Evolutionary conservation across 2,329 filamentous ascomycete species (phyloP).

Genomic region (Diaporthe helianthi): DNA sequence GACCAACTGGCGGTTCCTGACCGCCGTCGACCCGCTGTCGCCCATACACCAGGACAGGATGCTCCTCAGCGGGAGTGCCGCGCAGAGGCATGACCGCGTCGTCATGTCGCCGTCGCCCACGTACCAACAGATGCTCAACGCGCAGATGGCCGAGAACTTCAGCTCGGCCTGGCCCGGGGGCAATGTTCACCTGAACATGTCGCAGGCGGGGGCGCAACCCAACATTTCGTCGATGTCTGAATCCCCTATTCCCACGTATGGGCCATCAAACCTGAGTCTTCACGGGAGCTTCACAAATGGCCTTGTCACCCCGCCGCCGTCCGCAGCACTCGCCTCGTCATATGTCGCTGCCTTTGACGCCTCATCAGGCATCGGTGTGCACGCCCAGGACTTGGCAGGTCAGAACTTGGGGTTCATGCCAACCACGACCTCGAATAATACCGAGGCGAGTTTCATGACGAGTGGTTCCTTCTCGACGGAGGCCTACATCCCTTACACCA

Average conservation of each 20-base stretch:
- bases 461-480: conserved; percentile 36
- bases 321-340: conserved; percentile 56
- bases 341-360: conserved; percentile 55
- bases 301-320: conserved; percentile 64
- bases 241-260: conserved; percentile 27
- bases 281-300: conserved; percentile 60
- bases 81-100: conserved; percentile 45
- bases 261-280: conserved; percentile 43
- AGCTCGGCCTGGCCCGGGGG: conserved; percentile 54
- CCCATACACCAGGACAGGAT: conserved; percentile 61
- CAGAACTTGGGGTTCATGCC: conserved; percentile 49
- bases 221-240: conserved; percentile 32
- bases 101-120: conserved; percentile 62
- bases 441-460: conserved; percentile 41
- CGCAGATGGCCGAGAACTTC: conserved; percentile 65
- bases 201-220: conserved; percentile 19
- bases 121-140: conserved; percentile 59
- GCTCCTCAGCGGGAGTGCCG: conserved; percentile 43
- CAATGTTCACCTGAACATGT: conserved; percentile 14
- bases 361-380: conserved; percentile 35
- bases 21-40: conserved; percentile 65
- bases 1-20: conserved; percentile 68
- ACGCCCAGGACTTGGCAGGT: conserved; percentile 38
- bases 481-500: conserved; percentile 39
- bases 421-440: conserved; percentile 43